phyloP scores from a whole-genome alignment of 495 filamentous ascomycete genomes.

The Lepidopterella palustris region DNA sequence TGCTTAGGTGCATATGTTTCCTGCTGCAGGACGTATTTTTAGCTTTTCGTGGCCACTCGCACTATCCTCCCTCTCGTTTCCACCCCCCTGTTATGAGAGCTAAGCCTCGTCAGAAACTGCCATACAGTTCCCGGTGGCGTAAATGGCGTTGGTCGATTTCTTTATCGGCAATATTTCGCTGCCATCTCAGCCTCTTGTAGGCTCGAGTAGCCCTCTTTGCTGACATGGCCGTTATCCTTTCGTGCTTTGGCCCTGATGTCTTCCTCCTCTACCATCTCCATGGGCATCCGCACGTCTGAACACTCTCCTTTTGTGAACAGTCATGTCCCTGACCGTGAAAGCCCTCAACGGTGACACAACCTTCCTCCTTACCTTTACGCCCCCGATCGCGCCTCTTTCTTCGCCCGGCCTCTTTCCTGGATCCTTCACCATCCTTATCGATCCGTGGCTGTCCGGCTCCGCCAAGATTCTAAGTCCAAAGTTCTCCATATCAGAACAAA shows the following conservation, averaged over 20 bases:
- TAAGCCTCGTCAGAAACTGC: not conserved
- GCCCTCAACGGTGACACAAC: slow-evolving; percentile 65
- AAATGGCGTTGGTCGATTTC: not conserved
- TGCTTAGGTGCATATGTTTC: not conserved
- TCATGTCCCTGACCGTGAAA: slow-evolving; percentile 60
- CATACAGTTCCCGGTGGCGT: not conserved
- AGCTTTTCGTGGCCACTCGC: not conserved
- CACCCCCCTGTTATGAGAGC: slow-evolving; percentile 3
- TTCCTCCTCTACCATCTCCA: not conserved
- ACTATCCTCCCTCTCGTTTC: slow-evolving; percentile 14
- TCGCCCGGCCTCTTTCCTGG: slow-evolving; percentile 38
- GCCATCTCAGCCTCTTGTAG: not conserved
- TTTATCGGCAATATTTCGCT: not conserved
- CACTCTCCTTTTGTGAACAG: slow-evolving; percentile 1
- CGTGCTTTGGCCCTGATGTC: slow-evolving; percentile 6
- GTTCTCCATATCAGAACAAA: slow-evolving; percentile 48
- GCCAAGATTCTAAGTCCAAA: slow-evolving; percentile 55
- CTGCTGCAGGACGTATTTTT: no score
- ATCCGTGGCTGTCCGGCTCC: slow-evolving; percentile 63
- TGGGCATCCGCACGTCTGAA: not conserved
- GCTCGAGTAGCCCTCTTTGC: not conserved
- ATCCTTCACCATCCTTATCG: slow-evolving; percentile 59
- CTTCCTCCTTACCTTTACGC: slow-evolving; percentile 60
- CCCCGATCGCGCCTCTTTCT: slow-evolving; percentile 36
- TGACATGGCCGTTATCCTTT: not conserved